Base-by-base conservation (phyloP, 495 filamentous ascomycete species). In the Xylaria intraflava region DNA sequence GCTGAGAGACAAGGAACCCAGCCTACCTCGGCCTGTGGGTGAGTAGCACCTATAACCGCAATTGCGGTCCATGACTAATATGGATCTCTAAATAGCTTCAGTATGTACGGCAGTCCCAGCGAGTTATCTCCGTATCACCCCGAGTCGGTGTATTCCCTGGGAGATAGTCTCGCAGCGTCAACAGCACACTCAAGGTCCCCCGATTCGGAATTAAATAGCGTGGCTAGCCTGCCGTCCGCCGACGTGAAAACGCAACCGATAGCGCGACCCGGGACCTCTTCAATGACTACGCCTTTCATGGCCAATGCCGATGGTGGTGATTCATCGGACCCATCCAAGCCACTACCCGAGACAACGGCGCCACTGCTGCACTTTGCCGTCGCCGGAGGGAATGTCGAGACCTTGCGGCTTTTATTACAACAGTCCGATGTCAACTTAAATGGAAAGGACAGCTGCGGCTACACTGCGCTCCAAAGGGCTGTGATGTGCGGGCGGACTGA, bases 401-500 rank as follows among this genome's bases (percentile, higher is more conserved):
- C 64, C 1, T 38, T 66, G 31, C 54, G 61, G 22, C 49, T 66
- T 7, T 46, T 66, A n/a, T 54, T 66, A 6, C 61, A 53, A 48
- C 64, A 61, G 36, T 60, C 58, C 46, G 61, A 66, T 29, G 56
- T 63, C 27, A 58, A 66, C 43, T 29, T 66, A 17, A 62, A 66
- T 41, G 53, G 61, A 11, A 62, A 57, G 11, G 61, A 66, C 43
- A 60, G 36, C 36, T 46, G 61, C 4, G 64, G 64, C 27, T 66
- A 66, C 43, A 64, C 64, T n/a, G 58, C 64, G 19, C 49, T 66
- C 0, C 64, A 66, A 51, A 56, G 64, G 16, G 64, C 64, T 9
- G 61, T 66, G 26, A 64, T 62, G 64, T 46, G 56, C 24, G 64
- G 64, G 10, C 58, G 64, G 24, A 61, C 64, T n/a, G 64, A 66